Percentiles rank a stretch among this genome's conserved stretches.
These are phyloP conservation scores for Pyricularia sp. DNA, from an alignment of 2,329 filamentous ascomycete species.

Conservation along the genomic window DNA sequence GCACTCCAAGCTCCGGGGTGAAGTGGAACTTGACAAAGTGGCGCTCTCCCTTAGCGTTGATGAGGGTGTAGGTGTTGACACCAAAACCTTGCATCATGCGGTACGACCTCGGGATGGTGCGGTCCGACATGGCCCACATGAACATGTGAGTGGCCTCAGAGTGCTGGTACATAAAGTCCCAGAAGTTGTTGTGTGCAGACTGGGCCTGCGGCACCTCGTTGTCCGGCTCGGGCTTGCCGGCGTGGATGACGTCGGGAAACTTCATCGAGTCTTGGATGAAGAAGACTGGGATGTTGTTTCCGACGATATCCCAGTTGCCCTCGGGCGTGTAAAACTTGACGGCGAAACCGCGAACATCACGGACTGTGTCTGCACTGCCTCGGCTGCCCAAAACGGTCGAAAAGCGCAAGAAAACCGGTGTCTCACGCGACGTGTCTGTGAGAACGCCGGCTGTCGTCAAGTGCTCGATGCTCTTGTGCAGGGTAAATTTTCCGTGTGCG, in stretches of 20 bases:
- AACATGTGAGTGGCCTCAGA: constrained; percentile 70
- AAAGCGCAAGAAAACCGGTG: constrained; percentile 63
- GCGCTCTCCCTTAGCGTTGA: constrained; percentile 58
- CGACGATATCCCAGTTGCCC: constrained; percentile 67
- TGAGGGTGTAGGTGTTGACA: constrained; percentile 67
- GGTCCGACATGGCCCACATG: constrained; percentile 71
- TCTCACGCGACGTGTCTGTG: constrained; percentile 51
- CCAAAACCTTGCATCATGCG: constrained; percentile 85
- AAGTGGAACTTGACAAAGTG: constrained; percentile 73
- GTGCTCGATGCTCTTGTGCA: constrained; percentile 53
- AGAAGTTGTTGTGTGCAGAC: constrained; percentile 65
- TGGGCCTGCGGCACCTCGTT: constrained; percentile 65
- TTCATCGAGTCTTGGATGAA: constrained; percentile 71
- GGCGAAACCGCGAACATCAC: constrained; percentile 76
- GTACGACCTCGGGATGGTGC: constrained; percentile 62
- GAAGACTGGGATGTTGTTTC: constrained; percentile 68
- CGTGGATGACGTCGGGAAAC: constrained; percentile 57
- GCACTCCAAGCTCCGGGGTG: constrained; percentile 65
- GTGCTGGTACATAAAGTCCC: constrained; percentile 63
- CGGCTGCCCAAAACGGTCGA: constrained; percentile 69
- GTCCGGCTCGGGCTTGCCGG: constrained; percentile 60
- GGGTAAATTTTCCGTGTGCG: constrained; percentile 45
- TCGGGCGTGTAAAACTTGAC: constrained; percentile 71
- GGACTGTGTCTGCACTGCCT: constrained; percentile 70
- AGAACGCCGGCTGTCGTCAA: constrained; percentile 54